phyloP scores from a whole-genome alignment of 2,329 filamentous ascomycete genomes.

The Phaeosphaeriaceae sp. region DNA sequence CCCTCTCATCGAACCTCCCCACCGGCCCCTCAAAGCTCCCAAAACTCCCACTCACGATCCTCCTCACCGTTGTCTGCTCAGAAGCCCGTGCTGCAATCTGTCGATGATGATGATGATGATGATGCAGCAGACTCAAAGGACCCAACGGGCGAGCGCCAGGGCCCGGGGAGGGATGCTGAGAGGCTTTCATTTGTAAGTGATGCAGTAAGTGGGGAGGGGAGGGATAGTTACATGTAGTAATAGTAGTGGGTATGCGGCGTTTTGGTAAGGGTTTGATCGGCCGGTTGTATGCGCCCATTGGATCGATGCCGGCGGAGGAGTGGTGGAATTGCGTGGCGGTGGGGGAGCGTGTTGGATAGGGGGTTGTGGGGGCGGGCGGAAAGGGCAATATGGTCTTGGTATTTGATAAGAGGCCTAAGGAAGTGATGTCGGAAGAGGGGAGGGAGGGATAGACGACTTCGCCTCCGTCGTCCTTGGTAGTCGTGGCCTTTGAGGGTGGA shows the following conservation, averaged over 20 bases:
- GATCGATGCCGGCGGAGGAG: constrained; percentile 10
- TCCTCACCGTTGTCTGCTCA: not conserved
- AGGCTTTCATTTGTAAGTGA: not conserved
- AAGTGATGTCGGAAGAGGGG: not conserved
- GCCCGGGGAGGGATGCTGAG: not conserved
- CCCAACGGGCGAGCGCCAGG: not conserved
- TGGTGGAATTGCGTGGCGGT: constrained; percentile 7
- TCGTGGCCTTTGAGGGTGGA: too few relatives aligned
- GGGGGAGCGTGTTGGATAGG: constrained; percentile 1
- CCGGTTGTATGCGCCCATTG: constrained; percentile 10
- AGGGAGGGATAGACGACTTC: not conserved
- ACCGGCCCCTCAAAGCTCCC: constrained; percentile 13
- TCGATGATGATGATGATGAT: not conserved
- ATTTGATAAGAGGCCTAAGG: not conserved
- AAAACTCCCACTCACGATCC: constrained; percentile 16
- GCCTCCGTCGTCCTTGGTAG: too few relatives aligned
- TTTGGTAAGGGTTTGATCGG: constrained; percentile 3
- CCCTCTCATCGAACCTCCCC: constrained; percentile 13
- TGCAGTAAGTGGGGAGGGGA: too few relatives aligned
- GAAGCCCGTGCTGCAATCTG: not conserved
- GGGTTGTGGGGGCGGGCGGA: not conserved
- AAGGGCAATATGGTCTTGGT: not conserved
- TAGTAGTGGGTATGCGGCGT: not conserved
- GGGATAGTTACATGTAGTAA: too few relatives aligned
- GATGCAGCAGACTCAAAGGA: not conserved